Base-by-base conservation (phyloP, 352 stramenopile genomes). In the Globisporangium mamillatum region DNA sequence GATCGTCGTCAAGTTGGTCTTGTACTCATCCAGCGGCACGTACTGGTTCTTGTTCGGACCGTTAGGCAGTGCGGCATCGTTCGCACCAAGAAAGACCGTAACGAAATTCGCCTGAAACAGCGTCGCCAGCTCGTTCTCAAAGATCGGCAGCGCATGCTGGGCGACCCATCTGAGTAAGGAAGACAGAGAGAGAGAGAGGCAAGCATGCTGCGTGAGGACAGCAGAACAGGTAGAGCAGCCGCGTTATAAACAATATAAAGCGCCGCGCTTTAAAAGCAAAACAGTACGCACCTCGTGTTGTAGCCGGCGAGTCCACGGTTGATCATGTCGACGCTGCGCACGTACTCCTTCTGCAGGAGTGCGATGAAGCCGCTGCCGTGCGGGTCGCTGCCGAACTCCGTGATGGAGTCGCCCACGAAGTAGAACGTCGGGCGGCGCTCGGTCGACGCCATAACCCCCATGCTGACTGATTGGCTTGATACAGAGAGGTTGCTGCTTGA, bases 381-480 rank as follows among this genome's bases (percentile, higher is more conserved):
- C 18, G 66, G 72, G 32, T 85, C 64, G 27, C 69, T 75, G 6
- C 76, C 82, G 29, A 75, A 66, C 68, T 91, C 69, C 38, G 84
- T 93, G 74, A 91, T 80, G 29, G 86, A 93, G 73, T 93, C 86
- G 18, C 85, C 85, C 18, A 82, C 38, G 9, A 90, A 74, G 18
- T 86, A 69, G 41, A 90, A 63, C 48, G 72, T 62, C 20, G 77
- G 78, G 0, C 76, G 78, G 18, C 59, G 57, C 46, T 70, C 57
- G 32, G 46, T 34, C 7, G 64, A 64, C 20, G 48, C 57, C 8
- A 36, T 54, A 10, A 46, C 44, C 8, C 65, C 59, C 65, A 70
- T 70, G 7, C 9, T 44, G 36, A 12, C 22, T 66, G 44, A 50
- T 16, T 50, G 14, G 6, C 12, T 18, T 32, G 27, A 32, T 32